These are phyloP conservation scores for Aspergillus nanangensis DNA, from an alignment of 495 filamentous ascomycete genomes.

Conservation along the genomic window DNA sequence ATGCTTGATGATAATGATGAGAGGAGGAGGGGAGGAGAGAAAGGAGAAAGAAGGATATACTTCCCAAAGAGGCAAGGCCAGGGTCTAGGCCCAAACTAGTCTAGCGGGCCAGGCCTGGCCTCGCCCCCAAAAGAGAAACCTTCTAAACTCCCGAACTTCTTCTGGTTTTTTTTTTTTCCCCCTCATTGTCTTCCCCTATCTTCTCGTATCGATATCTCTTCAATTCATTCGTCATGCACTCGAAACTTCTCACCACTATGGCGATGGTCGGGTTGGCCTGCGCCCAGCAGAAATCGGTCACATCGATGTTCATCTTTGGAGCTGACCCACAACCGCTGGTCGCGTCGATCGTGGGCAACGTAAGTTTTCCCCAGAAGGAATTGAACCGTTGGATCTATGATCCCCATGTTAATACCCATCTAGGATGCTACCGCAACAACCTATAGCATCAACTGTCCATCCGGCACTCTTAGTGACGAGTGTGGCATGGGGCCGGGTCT, in stretches of 20 bases:
- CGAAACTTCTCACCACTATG: conserved; percentile 1
- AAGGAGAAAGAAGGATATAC: not conserved
- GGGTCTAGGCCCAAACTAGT: too few species aligned
- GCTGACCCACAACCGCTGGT: conserved; percentile 30
- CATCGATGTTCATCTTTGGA: conserved; percentile 31
- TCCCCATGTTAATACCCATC: not conserved
- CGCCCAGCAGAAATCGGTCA: conserved; percentile 22
- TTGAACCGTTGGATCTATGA: not conserved
- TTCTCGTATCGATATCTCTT: too few species aligned
- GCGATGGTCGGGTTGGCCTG: conserved; percentile 21
- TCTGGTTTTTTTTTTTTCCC: too few species aligned
- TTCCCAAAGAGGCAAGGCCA: too few species aligned
- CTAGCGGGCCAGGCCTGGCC: too few species aligned
- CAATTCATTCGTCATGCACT: not conserved
- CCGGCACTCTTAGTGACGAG: conserved; percentile 20
- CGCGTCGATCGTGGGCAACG: conserved; percentile 35
- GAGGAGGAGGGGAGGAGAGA: not conserved
- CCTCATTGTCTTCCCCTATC: too few species aligned
- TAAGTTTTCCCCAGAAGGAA: conserved; percentile 10
- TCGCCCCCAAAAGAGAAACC: too few species aligned
- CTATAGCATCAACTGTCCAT: conserved; percentile 35
- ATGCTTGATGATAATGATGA: not conserved
- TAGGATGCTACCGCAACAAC: conserved; percentile 33
- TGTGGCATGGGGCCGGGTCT: conserved; percentile 33
- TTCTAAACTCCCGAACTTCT: too few species aligned